Conservation (phyloP, 2,329 filamentous ascomycete genomes). For the Lecanicillium sp. region DNA sequence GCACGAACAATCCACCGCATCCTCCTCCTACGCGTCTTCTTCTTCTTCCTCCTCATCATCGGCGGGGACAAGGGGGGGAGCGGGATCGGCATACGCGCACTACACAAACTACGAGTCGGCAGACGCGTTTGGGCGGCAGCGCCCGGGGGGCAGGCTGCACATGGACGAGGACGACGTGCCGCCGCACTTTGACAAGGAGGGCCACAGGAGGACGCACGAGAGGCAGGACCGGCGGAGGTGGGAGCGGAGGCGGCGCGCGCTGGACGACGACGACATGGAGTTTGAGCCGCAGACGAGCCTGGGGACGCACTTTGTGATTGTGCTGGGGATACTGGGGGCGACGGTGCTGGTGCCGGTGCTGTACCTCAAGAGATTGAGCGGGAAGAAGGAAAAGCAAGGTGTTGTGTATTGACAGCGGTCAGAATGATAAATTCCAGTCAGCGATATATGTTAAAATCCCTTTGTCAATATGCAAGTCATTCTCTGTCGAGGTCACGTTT, state of each 20-base stretch:
- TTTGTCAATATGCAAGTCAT: no score
- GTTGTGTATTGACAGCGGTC: no score
- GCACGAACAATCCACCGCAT: slow-evolving; percentile 41
- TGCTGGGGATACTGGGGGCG: slow-evolving; percentile 41
- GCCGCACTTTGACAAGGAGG: slow-evolving; percentile 72
- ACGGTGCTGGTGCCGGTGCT: slow-evolving; percentile 41
- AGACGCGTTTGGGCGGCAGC: slow-evolving; percentile 27
- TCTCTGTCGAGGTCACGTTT: no score
- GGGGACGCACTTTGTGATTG: slow-evolving; percentile 43
- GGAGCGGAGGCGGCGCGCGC: slow-evolving; percentile 31
- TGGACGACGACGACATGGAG: slow-evolving; percentile 30
- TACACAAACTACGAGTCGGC: slow-evolving; percentile 5
- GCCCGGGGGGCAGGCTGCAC: slow-evolving; percentile 49
- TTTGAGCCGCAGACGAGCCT: slow-evolving; percentile 37
- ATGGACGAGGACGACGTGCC: slow-evolving; percentile 49
- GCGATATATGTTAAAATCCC: no score
- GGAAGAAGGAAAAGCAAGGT: slow-evolving; percentile 25
- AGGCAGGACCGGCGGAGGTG: slow-evolving; percentile 47
- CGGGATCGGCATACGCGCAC: background rate
- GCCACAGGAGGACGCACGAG: slow-evolving; percentile 69
- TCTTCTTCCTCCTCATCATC: background rate
- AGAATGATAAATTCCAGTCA: no score
- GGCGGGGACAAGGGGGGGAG: slow-evolving; percentile 17
- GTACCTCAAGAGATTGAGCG: slow-evolving; percentile 32
- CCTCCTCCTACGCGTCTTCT: no score